A percentile compares a stretch with the other conserved stretches of the same genome.
Conservation (phyloP, 139 green algal genomes). For the Chlorella sp. region DNA sequence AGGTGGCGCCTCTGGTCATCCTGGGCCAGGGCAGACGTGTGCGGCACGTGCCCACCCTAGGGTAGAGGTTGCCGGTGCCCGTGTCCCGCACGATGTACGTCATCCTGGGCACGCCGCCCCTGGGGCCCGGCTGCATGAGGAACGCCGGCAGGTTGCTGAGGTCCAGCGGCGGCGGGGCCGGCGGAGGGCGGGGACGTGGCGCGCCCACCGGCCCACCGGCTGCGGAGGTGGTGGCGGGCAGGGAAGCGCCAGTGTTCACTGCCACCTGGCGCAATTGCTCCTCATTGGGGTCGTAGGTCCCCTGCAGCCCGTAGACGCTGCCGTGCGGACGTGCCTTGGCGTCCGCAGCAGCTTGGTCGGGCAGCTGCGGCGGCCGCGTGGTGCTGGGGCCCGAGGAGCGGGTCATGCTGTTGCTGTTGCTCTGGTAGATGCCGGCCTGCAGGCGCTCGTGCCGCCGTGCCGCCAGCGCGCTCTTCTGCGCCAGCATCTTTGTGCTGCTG, state of each 20-base stretch:
- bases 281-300: slow-evolving; percentile 53
- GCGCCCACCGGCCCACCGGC: too few relatives aligned
- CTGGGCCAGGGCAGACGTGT: too few relatives aligned
- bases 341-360: too few relatives aligned
- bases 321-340: too few relatives aligned
- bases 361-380: too few relatives aligned
- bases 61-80: slow-evolving; percentile 49
- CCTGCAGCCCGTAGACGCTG: slow-evolving; percentile 28
- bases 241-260: background rate
- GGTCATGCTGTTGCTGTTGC: slow-evolving; percentile 10
- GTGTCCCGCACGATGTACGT: slow-evolving; percentile 78
- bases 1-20: too few relatives aligned
- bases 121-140: slow-evolving; percentile 46
- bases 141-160: slow-evolving; percentile 47
- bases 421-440: slow-evolving; percentile 17
- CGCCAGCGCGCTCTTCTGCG: slow-evolving; percentile 15
- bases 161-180: slow-evolving; percentile 6
- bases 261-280: slow-evolving; percentile 6
- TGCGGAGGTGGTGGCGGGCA: too few relatives aligned
- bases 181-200: too few relatives aligned
- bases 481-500: slow-evolving; percentile 8
- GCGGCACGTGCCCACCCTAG: slow-evolving; percentile 37
- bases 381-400: too few relatives aligned
- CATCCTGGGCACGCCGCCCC: slow-evolving; percentile 40
- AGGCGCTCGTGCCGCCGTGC: slow-evolving; percentile 26